phyloP scores from a whole-genome alignment of 2,329 filamentous ascomycete species.

The Botrytis aclada region DNA sequence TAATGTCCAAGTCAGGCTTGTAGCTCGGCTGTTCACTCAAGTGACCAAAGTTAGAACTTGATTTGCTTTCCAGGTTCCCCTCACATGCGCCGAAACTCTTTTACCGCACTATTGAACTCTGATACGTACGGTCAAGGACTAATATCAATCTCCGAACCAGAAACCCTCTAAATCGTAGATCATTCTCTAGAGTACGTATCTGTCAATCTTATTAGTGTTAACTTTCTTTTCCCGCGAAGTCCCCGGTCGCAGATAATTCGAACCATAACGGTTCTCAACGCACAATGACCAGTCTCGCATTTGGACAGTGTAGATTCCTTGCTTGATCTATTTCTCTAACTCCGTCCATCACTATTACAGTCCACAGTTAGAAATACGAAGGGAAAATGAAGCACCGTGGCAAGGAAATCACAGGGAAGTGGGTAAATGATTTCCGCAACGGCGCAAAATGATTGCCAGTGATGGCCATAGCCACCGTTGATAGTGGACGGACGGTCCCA shows the following conservation, averaged over 20 bases:
- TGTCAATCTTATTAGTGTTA: background rate
- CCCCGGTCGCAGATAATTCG: background rate
- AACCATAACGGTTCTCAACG: background rate
- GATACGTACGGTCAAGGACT: background rate
- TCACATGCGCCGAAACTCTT: conserved; percentile 7
- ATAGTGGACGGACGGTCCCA: background rate
- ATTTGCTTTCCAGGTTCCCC: conserved; percentile 8
- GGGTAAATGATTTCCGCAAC: background rate
- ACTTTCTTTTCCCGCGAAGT: background rate
- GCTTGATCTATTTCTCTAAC: too few species aligned
- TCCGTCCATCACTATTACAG: background rate
- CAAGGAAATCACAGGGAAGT: background rate
- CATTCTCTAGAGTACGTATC: background rate
- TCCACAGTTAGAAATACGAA: background rate
- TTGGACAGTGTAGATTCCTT: background rate
- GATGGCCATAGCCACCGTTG: conserved; percentile 5
- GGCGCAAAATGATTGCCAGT: background rate
- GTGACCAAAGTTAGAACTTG: background rate
- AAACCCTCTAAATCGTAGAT: conserved; percentile 8
- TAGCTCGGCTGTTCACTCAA: background rate
- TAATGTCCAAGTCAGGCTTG: background rate
- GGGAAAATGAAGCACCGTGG: background rate
- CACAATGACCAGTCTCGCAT: background rate
- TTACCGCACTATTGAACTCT: background rate
- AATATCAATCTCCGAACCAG: background rate